Evolutionary conservation across 768 basidiomycete genomes (phyloP), one percentile per base, ranked within the genome.

Genomic region (Hydnomerulius pinastri): DNA sequence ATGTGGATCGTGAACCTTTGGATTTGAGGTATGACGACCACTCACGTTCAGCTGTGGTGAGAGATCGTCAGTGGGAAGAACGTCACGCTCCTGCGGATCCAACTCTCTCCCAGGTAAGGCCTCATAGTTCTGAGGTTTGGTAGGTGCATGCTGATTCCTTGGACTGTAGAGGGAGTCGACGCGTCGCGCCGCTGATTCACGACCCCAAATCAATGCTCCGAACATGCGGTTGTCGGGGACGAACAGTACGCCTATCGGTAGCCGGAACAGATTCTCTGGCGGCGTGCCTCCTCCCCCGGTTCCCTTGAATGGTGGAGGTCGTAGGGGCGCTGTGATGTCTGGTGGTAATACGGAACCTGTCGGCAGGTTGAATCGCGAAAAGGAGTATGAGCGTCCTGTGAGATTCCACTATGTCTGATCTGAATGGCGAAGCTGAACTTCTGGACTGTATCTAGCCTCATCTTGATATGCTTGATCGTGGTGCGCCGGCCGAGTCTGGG

Each of bases 171-270:
- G 63, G 35, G 68, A 67, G 20, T 23, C 46, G 11, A 15, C 17
- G 18, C 61, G 55, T 27, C 38, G 20, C 28, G 39, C 21, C 23
- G 8, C 29, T 37, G 66, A 61, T 30, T 32, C 50, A 15, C 55
- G 61, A 23, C 32, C 45, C 6, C 46, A 43, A 8, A 51, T 47
- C 13, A 30, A 48, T 23, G 63, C 57, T 27, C 51, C 63, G 13
- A 60, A 51, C 12, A 17, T 63, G 21, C 66, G 63, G 21, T 30
- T 70, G 8, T 69, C 68, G 3, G 68, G 68, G 20, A 68, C 68
- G 20, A 69, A 71, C 47, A 70, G 59, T 25, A 61, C 51, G 43
- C 68, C 68, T 13, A 67, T 68, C 23, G 69, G 69, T 15, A 45
- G 48, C 6, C 55, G 65, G 39, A 61, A 50, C 42, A 71, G 62